Conservation (phyloP, 257 asterid genomes). For the Nicotiana paniculata region DNA sequence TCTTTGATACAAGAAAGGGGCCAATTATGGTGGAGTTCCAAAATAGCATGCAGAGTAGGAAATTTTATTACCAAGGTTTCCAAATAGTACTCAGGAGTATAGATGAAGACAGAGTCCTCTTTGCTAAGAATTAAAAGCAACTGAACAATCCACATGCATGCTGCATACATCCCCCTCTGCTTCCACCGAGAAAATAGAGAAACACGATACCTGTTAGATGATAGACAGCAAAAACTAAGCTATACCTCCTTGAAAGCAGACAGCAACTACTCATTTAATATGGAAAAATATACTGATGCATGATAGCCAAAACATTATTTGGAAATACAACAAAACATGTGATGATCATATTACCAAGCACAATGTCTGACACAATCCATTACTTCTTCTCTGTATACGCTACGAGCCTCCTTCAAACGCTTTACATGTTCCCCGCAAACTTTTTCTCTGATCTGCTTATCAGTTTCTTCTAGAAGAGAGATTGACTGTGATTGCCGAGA, state of each 20-base stretch:
- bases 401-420: conserved; percentile 83
- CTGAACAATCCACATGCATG: conserved; percentile 95
- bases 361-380: conserved; percentile 92
- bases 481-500: conserved; percentile 73
- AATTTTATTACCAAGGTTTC: conserved; percentile 72
- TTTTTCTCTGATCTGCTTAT: conserved; percentile 75
- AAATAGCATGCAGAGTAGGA: not conserved
- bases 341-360: conserved; percentile 57
- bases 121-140: conserved; percentile 83
- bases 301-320: not conserved
- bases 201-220: conserved; percentile 67
- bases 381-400: conserved; percentile 73
- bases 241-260: not conserved
- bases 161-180: conserved; percentile 91
- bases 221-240: conserved; percentile 1
- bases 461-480: conserved; percentile 80
- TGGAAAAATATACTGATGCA: not conserved
- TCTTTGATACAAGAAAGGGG: not conserved
- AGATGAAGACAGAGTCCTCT: conserved; percentile 60
- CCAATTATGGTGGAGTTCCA: not conserved
- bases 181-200: conserved; percentile 88
- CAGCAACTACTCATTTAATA: not conserved
- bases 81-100: conserved; percentile 83
- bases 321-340: not conserved
- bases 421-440: conserved; percentile 62